Conservation (phyloP, 2,329 filamentous ascomycete genomes). For the Lasiodiplodia hormozganensis region DNA sequence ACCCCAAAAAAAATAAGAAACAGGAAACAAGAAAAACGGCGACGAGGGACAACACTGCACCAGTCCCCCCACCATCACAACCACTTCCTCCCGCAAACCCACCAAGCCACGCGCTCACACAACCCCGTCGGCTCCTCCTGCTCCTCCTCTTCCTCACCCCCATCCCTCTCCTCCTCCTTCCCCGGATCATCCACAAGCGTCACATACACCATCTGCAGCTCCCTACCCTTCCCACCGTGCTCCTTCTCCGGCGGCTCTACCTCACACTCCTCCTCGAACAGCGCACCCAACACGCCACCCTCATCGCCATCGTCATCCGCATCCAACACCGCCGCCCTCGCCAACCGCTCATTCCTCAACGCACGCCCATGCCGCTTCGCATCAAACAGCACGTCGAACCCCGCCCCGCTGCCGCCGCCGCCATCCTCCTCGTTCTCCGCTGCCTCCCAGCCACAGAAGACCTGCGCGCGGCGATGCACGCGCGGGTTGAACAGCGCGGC, state of each 20-base stretch:
- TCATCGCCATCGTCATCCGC: not conserved
- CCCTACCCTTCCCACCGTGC: not conserved
- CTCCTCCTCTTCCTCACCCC: not conserved
- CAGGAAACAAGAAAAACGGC: too few relatives aligned
- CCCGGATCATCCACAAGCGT: constrained; percentile 3
- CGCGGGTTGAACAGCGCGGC: not conserved
- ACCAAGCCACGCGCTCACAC: not conserved
- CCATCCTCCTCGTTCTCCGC: not conserved
- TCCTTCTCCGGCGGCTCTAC: too few relatives aligned
- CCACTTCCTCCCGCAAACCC: not conserved
- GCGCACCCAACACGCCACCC: not conserved
- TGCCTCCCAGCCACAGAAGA: not conserved
- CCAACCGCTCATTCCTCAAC: not conserved
- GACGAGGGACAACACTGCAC: too few relatives aligned
- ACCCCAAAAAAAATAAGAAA: too few relatives aligned
- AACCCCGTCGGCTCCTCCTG: not conserved
- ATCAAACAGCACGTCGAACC: constrained; percentile 1
- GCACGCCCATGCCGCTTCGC: not conserved
- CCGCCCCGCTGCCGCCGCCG: not conserved
- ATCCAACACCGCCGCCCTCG: not conserved
- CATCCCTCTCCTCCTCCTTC: not conserved
- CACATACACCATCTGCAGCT: constrained; percentile 3
- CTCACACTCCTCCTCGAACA: not conserved
- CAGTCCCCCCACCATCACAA: too few relatives aligned
- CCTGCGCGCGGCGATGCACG: not conserved